Conservation (phyloP, 2,329 filamentous ascomycete genomes). For the Arachnopeziza araneosa region DNA sequence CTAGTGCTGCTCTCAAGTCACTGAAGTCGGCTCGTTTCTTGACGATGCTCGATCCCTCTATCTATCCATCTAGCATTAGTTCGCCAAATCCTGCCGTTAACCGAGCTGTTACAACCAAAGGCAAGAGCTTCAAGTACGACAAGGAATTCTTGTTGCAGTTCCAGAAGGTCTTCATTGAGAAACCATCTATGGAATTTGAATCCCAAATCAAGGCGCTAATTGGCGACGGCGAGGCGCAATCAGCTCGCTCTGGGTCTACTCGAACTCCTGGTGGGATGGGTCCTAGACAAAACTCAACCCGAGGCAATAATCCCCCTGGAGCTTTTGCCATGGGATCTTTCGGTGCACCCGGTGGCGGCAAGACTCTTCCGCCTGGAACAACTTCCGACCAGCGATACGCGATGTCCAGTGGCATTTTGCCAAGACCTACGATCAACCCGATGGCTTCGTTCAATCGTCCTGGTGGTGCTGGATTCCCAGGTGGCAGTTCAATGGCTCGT, state of each 20-base stretch:
- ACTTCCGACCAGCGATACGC: conserved; percentile 72
- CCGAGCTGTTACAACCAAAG: conserved; percentile 69
- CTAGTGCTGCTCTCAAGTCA: conserved; percentile 88
- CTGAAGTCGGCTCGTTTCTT: conserved; percentile 89
- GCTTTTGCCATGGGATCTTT: conserved; percentile 69
- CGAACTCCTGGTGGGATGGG: conserved; percentile 48
- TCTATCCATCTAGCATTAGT: conserved; percentile 77
- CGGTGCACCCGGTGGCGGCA: conserved; percentile 43
- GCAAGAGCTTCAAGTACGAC: conserved; percentile 87
- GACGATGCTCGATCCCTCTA: conserved; percentile 67
- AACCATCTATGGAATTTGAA: conserved; percentile 91
- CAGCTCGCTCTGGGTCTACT: conserved; percentile 56
- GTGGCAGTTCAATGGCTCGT: conserved; percentile 58
- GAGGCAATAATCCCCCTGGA: conserved; percentile 42
- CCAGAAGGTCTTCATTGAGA: conserved; percentile 92
- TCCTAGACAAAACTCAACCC: conserved; percentile 45
- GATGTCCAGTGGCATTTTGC: conserved; percentile 49
- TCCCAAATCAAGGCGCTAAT: conserved; percentile 81
- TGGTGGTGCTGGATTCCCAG: conserved; percentile 55
- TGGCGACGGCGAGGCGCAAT: conserved; percentile 66
- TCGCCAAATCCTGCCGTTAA: conserved; percentile 93
- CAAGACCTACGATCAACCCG: conserved; percentile 45
- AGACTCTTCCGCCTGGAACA: conserved; percentile 67
- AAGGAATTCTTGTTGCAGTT: conserved; percentile 94
- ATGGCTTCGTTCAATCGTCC: conserved; percentile 57